phyloP scores from a whole-genome alignment of 495 filamentous ascomycete genomes.

The Venustampulla echinocandica region DNA sequence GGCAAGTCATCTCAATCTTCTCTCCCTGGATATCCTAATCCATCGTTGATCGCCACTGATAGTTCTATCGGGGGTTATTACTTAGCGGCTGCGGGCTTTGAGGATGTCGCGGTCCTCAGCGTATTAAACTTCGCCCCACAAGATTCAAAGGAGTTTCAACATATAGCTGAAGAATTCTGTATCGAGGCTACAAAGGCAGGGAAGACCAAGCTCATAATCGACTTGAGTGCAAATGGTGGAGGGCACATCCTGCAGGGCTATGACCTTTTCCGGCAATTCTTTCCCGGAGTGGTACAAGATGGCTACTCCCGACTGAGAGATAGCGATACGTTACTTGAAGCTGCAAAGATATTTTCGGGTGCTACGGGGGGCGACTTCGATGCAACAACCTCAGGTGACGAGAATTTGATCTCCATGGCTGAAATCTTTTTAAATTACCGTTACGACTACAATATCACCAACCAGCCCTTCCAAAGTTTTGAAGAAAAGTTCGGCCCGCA shows the following conservation, averaged over 20 bases:
- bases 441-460: constrained; percentile 16
- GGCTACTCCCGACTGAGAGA: constrained; percentile 20
- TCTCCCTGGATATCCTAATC: constrained; percentile 39
- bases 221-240: constrained; percentile 31
- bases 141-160: constrained; percentile 14
- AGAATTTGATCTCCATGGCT: background rate
- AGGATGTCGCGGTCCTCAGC: constrained; percentile 21
- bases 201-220: constrained; percentile 29
- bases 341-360: constrained; percentile 11
- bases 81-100: constrained; percentile 13
- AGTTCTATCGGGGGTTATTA: constrained; percentile 35
- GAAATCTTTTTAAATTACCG: constrained; percentile 20
- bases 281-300: constrained; percentile 27
- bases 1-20: constrained; percentile 10
- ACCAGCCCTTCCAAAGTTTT: constrained; percentile 16
- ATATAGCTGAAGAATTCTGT: constrained; percentile 16
- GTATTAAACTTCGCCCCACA: constrained; percentile 17
- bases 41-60: constrained; percentile 34
- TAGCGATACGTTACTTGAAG: constrained; percentile 17
- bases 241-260: constrained; percentile 31
- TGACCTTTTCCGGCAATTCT: constrained; percentile 30
- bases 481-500: constrained; percentile 18
- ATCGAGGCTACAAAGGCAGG: constrained; percentile 12
- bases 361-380: constrained; percentile 10
- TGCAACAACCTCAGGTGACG: constrained; percentile 3